phyloP scores from a whole-genome alignment of 2,329 filamentous ascomycete genomes.

The Alternaria longipes region DNA sequence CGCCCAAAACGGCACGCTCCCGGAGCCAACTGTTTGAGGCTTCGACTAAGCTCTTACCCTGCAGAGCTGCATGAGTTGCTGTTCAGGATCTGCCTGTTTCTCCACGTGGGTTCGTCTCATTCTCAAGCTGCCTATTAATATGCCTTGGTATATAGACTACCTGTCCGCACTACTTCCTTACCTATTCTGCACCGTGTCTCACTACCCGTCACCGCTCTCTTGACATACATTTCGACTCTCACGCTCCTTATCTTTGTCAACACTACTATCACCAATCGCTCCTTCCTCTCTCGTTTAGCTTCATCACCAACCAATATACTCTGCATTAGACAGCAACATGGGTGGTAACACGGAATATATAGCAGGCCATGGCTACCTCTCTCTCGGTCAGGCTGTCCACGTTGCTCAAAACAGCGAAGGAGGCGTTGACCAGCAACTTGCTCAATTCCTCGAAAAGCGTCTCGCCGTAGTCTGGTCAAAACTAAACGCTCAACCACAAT shows the following conservation, averaged over 20 bases:
- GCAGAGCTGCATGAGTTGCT: slow-evolving; percentile 47
- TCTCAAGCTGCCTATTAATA: slow-evolving; percentile 41
- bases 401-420: slow-evolving; percentile 78
- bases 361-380: slow-evolving; percentile 54
- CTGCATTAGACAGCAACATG: slow-evolving; percentile 45
- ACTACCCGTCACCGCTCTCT: slow-evolving; percentile 16
- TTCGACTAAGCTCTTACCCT: slow-evolving; percentile 47
- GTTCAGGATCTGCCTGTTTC: slow-evolving; percentile 46
- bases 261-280: slow-evolving; percentile 17
- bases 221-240: slow-evolving; percentile 15
- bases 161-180: slow-evolving; percentile 32
- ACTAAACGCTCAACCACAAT: slow-evolving; percentile 69
- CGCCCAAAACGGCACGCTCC: slow-evolving; percentile 51
- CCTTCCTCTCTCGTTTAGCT: slow-evolving; percentile 41
- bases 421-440: slow-evolving; percentile 70
- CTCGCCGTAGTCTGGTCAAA: slow-evolving; percentile 70
- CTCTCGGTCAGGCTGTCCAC: slow-evolving; percentile 74
- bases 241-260: slow-evolving; percentile 24
- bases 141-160: slow-evolving; percentile 42
- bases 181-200: slow-evolving; percentile 21
- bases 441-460: slow-evolving; percentile 70
- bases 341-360: slow-evolving; percentile 54
- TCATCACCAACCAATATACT: slow-evolving; percentile 35
- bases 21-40: slow-evolving; percentile 53
- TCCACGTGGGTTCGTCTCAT: slow-evolving; percentile 49